Percentiles rank a stretch among this genome's conserved stretches.
Evolutionary conservation across 108 stramenopile genomes (phyloP).

Genomic region (Nannochloropsis oceanica): DNA sequence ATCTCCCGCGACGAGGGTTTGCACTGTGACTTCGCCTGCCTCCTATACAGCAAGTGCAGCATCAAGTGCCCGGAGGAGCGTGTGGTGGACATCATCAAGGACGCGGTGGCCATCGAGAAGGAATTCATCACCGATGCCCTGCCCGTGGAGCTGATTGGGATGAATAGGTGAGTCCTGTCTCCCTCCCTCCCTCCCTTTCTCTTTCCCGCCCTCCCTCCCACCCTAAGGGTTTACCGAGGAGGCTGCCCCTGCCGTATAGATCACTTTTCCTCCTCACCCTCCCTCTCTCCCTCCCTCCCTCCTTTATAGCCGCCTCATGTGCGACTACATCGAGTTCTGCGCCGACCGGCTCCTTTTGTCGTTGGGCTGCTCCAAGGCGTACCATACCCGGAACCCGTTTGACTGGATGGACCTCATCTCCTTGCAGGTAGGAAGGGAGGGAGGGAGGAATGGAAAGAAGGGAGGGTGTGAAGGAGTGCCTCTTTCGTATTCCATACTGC

Average conservation of each 20-base stretch:
- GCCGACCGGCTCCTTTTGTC: slow-evolving; percentile 88
- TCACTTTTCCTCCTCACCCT: too few relatives aligned
- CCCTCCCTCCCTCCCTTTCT: neutral
- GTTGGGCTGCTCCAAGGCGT: slow-evolving; percentile 65
- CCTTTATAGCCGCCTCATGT: slow-evolving; percentile 56
- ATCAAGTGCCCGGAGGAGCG: slow-evolving; percentile 54
- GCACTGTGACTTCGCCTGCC: slow-evolving; percentile 81
- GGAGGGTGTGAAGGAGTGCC: too few relatives aligned
- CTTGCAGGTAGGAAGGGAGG: slow-evolving; percentile 54
- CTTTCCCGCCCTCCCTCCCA: neutral
- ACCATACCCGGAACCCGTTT: slow-evolving; percentile 81
- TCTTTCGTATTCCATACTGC: too few relatives aligned
- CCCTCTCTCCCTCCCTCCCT: too few relatives aligned
- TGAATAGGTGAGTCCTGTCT: slow-evolving; percentile 53
- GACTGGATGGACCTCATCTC: slow-evolving; percentile 99
- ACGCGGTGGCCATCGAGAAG: slow-evolving; percentile 97
- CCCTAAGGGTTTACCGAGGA: too few relatives aligned
- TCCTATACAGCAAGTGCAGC: slow-evolving; percentile 80
- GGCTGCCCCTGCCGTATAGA: too few relatives aligned
- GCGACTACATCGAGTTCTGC: slow-evolving; percentile 97
- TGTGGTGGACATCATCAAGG: slow-evolving; percentile 64
- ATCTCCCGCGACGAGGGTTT: slow-evolving; percentile 93
- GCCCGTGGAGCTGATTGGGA: slow-evolving; percentile 97
- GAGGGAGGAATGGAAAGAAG: too few relatives aligned
- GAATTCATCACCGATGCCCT: slow-evolving; percentile 92